Base-by-base conservation (phyloP, 306 rosid species). In the Quercus wislizeni region DNA sequence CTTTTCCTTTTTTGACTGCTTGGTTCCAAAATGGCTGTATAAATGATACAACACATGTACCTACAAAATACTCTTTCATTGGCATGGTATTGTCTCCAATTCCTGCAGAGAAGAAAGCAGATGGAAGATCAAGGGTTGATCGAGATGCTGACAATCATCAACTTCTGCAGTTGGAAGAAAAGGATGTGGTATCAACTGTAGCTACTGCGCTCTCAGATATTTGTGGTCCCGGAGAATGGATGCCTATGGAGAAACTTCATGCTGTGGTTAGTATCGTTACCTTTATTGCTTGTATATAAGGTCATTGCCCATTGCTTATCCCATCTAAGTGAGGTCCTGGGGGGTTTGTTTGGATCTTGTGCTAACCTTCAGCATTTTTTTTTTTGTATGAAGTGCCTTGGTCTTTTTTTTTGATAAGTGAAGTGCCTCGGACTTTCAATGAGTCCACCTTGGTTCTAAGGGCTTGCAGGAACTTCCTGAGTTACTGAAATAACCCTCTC, bases 161-260 rank as follows among this genome's bases (percentile, higher is more conserved):
- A 79, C 97, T 92, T 72, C 90, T 90, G 75, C 98, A 85, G 79
- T 79, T 91, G 88, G 99, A 95, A 84, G 99, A 95, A 63, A 95
- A 95, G 88, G 99, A 93, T 73, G 98, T 95, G n/a, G 99, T 95
- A 31, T 95, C 99, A 25, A 90, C 98, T n/a, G 99, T 95, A 75
- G 99, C 99, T 83, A 93, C 90, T 6, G 98, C 93, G 64, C 96
- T 95, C 19, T 95, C 99, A 65, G 99, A 95, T 81, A 90, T 95
- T 58, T 95, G 99, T 75, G 99, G 99, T 78, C 99, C 99, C 5
- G 99, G 99, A 73, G 99, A 95, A 68, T 95, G 99, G 99, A 95
- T 95, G 99, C 94, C 98, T 27, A 90, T 93, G 99, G 99, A 95
- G 89, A 95, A 89, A 82, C 97, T 95, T 85, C 99, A 95, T 65